Evolutionary conservation across 2,329 filamentous ascomycete genomes (phyloP).

Genomic region (Colletotrichum melonis): DNA sequence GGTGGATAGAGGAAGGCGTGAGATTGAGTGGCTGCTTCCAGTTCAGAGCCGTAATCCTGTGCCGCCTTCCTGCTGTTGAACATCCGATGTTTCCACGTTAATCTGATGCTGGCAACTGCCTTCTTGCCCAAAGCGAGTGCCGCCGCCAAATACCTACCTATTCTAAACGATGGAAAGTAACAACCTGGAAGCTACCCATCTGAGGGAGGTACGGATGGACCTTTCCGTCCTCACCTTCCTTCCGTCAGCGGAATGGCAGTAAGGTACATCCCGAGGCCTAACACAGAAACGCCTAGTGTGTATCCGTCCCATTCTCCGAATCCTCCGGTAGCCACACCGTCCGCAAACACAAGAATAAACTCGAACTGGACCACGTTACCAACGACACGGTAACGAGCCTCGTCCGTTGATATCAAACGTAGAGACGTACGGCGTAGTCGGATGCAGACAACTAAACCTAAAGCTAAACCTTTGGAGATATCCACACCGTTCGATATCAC

Average conservation of each 20-base stretch:
- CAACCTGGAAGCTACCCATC: too few relatives aligned
- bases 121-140: too few relatives aligned
- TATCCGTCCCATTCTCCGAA: neutral
- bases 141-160: too few relatives aligned
- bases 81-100: neutral
- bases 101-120: neutral
- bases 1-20: neutral
- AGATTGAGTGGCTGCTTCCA: neutral
- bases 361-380: neutral
- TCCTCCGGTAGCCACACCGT: neutral
- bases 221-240: too few relatives aligned
- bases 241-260: too few relatives aligned
- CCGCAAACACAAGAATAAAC: neutral
- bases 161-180: too few relatives aligned
- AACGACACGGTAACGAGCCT: neutral
- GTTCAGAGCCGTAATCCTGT: neutral
- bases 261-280: neutral
- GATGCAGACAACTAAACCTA: neutral
- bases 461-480: neutral
- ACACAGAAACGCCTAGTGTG: constrained; percentile 8
- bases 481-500: neutral
- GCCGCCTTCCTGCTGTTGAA: neutral
- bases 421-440: neutral
- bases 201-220: too few relatives aligned
- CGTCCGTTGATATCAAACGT: neutral